Conservation (phyloP, 108 stramenopile species). For the Mediolabrus comicus region DNA sequence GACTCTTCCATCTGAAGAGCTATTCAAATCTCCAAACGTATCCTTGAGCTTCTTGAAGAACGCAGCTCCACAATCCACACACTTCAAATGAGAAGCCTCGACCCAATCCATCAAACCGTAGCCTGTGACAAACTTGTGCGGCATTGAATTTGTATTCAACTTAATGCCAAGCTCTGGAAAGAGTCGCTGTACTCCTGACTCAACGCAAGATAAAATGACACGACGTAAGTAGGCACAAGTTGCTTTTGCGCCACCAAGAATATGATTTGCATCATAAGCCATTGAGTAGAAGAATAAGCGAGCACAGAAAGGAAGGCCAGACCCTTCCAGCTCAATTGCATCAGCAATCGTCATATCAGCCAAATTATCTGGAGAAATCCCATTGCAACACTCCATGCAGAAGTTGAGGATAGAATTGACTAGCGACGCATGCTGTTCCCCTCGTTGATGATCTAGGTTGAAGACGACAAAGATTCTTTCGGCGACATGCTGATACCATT, state of each 20-base stretch:
- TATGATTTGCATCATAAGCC: neutral
- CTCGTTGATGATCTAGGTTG: neutral
- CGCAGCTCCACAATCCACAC: neutral
- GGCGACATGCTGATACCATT: neutral
- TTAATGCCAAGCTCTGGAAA: neutral
- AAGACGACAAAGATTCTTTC: neutral
- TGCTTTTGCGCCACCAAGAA: neutral
- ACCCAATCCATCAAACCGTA: neutral
- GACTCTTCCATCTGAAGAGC: neutral
- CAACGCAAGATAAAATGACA: neutral
- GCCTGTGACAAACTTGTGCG: neutral
- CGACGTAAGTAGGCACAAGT: neutral
- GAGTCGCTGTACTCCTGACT: neutral
- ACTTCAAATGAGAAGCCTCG: neutral
- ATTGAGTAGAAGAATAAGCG: neutral
- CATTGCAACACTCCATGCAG: neutral
- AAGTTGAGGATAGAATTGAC: neutral
- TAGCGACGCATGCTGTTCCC: neutral
- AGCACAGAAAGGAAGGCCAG: neutral
- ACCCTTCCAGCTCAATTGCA: neutral
- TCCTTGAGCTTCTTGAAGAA: neutral
- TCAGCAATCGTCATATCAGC: neutral
- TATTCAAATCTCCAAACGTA: neutral
- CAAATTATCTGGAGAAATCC: neutral
- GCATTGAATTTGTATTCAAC: neutral